Evolutionary conservation across 257 asterid species (phyloP).

Genomic region (Ehretia macrophylla): DNA sequence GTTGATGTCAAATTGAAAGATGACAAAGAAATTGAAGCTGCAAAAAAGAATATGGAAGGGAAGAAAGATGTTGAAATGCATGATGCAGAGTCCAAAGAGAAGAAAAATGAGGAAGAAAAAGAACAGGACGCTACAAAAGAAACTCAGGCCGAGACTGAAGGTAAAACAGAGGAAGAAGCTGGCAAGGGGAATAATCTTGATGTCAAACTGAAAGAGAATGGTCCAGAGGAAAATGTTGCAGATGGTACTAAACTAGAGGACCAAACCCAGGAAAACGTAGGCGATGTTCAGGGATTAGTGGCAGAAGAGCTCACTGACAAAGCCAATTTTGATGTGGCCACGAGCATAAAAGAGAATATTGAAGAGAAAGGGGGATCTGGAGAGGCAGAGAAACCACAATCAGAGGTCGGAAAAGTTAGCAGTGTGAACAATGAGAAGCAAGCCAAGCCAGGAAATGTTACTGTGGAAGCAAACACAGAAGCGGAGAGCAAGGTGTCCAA

Average conservation of each 20-base stretch:
- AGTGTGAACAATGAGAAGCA: slow-evolving; percentile 10
- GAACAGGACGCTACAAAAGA: neutral
- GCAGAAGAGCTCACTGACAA: slow-evolving; percentile 11
- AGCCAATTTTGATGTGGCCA: slow-evolving; percentile 12
- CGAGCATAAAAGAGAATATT: slow-evolving; percentile 10
- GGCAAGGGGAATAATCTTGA: neutral
- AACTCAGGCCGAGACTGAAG: neutral
- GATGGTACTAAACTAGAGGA: too few species aligned
- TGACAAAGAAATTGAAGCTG: too few species aligned
- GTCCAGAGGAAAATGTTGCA: too few species aligned
- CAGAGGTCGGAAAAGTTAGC: slow-evolving; percentile 13
- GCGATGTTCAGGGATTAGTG: neutral
- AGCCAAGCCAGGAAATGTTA: slow-evolving; percentile 11
- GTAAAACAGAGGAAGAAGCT: neutral
- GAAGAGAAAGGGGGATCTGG: slow-evolving; percentile 17
- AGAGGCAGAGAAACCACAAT: slow-evolving; percentile 12
- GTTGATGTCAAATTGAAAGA: neutral
- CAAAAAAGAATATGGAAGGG: neutral
- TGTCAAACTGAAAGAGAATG: neutral
- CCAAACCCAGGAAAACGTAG: neutral
- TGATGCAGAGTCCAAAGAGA: neutral
- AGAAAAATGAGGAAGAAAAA: too few species aligned
- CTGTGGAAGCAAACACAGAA: slow-evolving; percentile 6
- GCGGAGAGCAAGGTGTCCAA: slow-evolving; percentile 14
- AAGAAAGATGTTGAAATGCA: neutral